Conservation (phyloP, 2,329 filamentous ascomycete species). For the Penicillium sp. region DNA sequence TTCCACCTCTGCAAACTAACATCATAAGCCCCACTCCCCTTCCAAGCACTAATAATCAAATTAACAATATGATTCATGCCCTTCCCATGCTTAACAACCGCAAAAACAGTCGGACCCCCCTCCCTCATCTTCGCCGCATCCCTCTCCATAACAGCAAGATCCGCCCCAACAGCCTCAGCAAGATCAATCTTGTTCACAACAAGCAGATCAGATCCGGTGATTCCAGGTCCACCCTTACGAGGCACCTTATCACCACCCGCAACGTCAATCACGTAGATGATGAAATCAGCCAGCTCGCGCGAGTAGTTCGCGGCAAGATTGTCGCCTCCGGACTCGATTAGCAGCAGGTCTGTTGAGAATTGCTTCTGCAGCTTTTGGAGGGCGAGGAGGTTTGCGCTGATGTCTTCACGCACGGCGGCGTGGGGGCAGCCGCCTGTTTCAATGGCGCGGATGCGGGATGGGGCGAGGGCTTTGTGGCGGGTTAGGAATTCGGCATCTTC, state of each 20-base stretch:
- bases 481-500: slow-evolving; percentile 98
- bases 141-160: slow-evolving; percentile 88
- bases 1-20: slow-evolving; percentile 47
- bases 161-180: slow-evolving; percentile 84
- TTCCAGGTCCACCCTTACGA: slow-evolving; percentile 91
- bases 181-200: slow-evolving; percentile 98
- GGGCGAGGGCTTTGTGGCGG: slow-evolving; percentile 76
- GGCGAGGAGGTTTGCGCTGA: slow-evolving; percentile 87
- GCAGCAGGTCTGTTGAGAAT: slow-evolving; percentile 77
- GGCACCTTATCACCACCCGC: slow-evolving; percentile 96
- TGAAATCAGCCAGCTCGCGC: slow-evolving; percentile 91
- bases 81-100: slow-evolving; percentile 90
- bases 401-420: slow-evolving; percentile 95
- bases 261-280: slow-evolving; percentile 98
- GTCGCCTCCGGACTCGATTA: slow-evolving; percentile 95
- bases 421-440: slow-evolving; percentile 97
- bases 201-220: slow-evolving; percentile 91
- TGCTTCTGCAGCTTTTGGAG: slow-evolving; percentile 82
- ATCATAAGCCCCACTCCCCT: slow-evolving; percentile 72
- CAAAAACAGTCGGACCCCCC: slow-evolving; percentile 92
- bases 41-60: slow-evolving; percentile 89
- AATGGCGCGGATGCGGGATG: slow-evolving; percentile 85
- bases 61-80: slow-evolving; percentile 84
- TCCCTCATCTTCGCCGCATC: slow-evolving; percentile 94
- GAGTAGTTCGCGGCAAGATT: slow-evolving; percentile 97